A percentile compares a stretch with the other conserved stretches of the same genome.
Conservation (phyloP, 768 basidiomycete species). For the Royoungia palumana region DNA sequence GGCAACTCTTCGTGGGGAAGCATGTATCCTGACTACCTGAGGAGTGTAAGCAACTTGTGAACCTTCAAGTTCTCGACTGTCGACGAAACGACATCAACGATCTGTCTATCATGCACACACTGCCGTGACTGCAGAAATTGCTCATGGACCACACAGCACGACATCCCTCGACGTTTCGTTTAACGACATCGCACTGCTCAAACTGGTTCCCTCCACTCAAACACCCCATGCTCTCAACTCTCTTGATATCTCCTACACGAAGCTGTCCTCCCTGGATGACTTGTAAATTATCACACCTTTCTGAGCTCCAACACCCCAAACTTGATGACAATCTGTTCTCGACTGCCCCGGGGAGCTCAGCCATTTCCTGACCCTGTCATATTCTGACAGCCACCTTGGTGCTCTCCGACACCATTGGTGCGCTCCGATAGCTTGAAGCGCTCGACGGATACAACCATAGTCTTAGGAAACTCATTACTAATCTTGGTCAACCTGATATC, state of each 20-base stretch:
- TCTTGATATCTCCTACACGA: constrained; percentile 84
- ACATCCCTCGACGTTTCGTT: constrained; percentile 67
- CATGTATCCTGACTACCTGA: constrained; percentile 68
- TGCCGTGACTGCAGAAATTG: constrained; percentile 67
- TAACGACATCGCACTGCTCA: constrained; percentile 86
- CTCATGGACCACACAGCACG: constrained; percentile 60
- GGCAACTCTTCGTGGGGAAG: constrained; percentile 83
- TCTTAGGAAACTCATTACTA: constrained; percentile 63
- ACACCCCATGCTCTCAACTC: constrained; percentile 59
- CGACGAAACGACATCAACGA: constrained; percentile 81
- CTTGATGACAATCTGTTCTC: constrained; percentile 86
- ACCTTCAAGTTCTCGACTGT: constrained; percentile 74
- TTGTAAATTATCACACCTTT: constrained; percentile 66
- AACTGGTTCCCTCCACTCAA: constrained; percentile 48
- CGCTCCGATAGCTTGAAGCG: constrained; percentile 64
- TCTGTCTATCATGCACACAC: constrained; percentile 59
- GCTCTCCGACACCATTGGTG: constrained; percentile 65
- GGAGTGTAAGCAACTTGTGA: constrained; percentile 51
- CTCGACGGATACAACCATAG: constrained; percentile 93
- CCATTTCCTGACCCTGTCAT: constrained; percentile 70
- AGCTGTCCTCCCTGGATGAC: constrained; percentile 81
- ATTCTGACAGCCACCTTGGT: constrained; percentile 87
- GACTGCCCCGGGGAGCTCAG: constrained; percentile 75
- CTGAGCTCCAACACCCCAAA: constrained; percentile 67
- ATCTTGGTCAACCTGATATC: constrained; percentile 80